These are phyloP conservation scores for Microdochium bolleyi DNA, from an alignment of 2,329 filamentous ascomycete species.

Conservation along the genomic window DNA sequence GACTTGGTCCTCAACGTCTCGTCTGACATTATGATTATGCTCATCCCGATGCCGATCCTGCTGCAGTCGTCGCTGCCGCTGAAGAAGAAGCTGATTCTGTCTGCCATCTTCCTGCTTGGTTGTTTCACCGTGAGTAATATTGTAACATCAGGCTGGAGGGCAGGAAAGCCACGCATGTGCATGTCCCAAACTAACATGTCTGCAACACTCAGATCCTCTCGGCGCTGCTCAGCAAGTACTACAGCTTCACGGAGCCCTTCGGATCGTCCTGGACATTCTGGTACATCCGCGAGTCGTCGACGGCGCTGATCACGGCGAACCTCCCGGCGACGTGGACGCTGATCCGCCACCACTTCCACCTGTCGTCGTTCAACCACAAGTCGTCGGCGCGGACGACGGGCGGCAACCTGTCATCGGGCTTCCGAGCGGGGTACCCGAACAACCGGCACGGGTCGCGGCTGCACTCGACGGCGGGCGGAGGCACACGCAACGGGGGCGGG, in stretches of 20 bases:
- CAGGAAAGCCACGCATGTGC: too few species aligned
- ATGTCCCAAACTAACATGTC: neutral
- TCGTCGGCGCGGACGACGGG: neutral
- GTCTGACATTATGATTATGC: conserved; percentile 51
- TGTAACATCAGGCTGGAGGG: neutral
- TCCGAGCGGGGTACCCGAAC: neutral
- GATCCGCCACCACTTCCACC: conserved; percentile 26
- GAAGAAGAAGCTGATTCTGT: conserved; percentile 45
- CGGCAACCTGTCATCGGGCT: neutral
- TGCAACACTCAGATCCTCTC: conserved; percentile 33
- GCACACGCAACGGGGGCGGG: too few species aligned
- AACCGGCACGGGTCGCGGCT: neutral
- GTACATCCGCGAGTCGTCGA: conserved; percentile 37
- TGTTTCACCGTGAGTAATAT: conserved; percentile 33
- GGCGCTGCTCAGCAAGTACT: conserved; percentile 38
- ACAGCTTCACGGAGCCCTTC: conserved; percentile 31
- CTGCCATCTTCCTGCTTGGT: conserved; percentile 34
- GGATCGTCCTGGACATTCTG: conserved; percentile 31
- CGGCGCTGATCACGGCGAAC: conserved; percentile 33
- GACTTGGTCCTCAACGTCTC: conserved; percentile 46
- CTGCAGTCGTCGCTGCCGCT: conserved; percentile 37
- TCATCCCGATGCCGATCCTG: conserved; percentile 47
- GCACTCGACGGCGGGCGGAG: neutral
- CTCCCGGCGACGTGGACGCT: conserved; percentile 34
- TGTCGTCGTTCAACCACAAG: conserved; percentile 5